phyloP scores from a whole-genome alignment of 2,329 filamentous ascomycete species.

The Verticillium albo-atrum region DNA sequence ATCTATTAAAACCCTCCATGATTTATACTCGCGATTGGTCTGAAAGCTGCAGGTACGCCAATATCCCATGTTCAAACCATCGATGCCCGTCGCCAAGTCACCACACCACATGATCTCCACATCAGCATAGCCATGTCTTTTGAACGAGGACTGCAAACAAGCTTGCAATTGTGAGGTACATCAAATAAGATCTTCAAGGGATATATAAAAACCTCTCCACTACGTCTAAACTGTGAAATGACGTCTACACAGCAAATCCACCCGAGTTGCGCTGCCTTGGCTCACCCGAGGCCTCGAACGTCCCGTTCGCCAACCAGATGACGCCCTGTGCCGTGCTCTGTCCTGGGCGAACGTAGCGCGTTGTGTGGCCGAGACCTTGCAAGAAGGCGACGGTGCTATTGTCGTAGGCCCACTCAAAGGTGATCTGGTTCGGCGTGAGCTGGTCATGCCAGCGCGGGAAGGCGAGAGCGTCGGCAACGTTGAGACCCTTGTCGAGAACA shows the following conservation, averaged over 20 bases:
- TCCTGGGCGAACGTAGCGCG: conserved; percentile 64
- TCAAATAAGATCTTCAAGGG: not conserved
- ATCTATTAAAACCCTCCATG: no score
- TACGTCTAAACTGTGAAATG: no score
- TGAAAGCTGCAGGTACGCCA: no score
- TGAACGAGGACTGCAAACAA: no score
- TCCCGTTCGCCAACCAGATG: conserved; percentile 55
- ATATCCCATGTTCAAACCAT: no score
- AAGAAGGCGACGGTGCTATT: conserved; percentile 66
- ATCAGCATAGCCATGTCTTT: no score
- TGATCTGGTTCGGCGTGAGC: conserved; percentile 62
- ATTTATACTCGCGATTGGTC: no score
- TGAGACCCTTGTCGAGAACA: conserved; percentile 64
- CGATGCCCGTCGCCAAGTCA: no score
- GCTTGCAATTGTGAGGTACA: no score
- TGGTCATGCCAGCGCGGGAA: conserved; percentile 78
- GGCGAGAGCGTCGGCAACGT: conserved; percentile 57
- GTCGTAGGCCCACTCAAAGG: conserved; percentile 70
- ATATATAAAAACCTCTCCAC: not conserved
- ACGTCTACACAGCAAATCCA: conserved; percentile 48
- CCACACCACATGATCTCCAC: no score
- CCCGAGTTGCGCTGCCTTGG: conserved; percentile 74
- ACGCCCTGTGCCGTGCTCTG: conserved; percentile 71
- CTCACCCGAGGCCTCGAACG: conserved; percentile 78
- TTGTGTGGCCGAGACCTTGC: conserved; percentile 64